A percentile compares a stretch with the other conserved stretches of the same genome.
Evolutionary conservation across 2,329 filamentous ascomycete species (phyloP).

Genomic region (Cytospora piceicola): DNA sequence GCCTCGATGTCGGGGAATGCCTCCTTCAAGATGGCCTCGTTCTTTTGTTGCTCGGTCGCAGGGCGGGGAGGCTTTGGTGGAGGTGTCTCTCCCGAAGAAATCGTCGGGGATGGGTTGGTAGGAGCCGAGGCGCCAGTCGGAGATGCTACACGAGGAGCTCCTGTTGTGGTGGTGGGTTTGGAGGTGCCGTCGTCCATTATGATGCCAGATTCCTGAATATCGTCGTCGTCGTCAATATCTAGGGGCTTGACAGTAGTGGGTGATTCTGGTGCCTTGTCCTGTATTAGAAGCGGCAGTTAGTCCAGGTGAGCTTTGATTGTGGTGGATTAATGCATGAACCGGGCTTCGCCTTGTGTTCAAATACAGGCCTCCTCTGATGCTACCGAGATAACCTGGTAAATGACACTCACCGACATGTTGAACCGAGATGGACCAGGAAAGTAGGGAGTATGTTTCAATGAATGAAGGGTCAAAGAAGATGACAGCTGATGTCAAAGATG

Average conservation of each 20-base stretch:
- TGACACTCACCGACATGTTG: constrained; percentile 30
- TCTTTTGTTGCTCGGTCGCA: constrained; percentile 78
- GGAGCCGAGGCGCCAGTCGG: constrained; percentile 33
- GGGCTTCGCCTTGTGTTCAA: constrained; percentile 27
- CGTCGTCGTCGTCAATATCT: constrained; percentile 73
- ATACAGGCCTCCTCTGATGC: constrained; percentile 20
- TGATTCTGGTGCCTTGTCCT: constrained; percentile 55
- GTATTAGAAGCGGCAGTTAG: constrained; percentile 13
- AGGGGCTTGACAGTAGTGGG: constrained; percentile 67
- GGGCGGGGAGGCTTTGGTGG: constrained; percentile 88
- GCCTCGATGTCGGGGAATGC: constrained; percentile 86
- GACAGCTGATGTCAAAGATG: background rate
- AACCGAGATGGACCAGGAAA: constrained; percentile 25
- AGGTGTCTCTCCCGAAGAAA: constrained; percentile 46
- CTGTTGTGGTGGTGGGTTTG: constrained; percentile 30
- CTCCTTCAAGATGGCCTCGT: constrained; percentile 85
- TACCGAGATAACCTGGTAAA: constrained; percentile 28
- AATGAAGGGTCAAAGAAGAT: constrained; percentile 6
- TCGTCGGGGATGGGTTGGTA: constrained; percentile 33
- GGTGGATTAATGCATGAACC: constrained; percentile 28
- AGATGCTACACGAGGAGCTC: constrained; percentile 36
- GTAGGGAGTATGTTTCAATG: constrained; percentile 2
- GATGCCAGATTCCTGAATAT: constrained; percentile 63
- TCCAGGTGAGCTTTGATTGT: constrained; percentile 7
- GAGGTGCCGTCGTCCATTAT: constrained; percentile 44